Evolutionary conservation across 1,139 yeast genomes (phyloP).

Genomic region (Yamadazyma sp.): DNA sequence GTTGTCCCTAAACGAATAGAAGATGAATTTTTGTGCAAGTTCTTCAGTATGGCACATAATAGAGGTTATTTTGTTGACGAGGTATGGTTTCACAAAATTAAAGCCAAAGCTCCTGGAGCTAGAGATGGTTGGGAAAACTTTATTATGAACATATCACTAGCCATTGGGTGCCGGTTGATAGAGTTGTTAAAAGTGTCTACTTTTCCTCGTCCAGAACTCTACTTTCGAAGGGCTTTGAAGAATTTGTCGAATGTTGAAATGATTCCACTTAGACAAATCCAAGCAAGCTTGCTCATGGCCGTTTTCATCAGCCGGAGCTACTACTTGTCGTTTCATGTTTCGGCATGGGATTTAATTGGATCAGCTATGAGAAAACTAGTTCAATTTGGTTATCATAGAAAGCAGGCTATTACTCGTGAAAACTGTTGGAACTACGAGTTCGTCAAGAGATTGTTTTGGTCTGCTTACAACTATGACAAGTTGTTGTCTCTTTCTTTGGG

Average conservation of each 20-base stretch:
- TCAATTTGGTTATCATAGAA: constrained; percentile 15
- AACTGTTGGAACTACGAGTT: constrained; percentile 15
- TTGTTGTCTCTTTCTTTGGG: constrained; percentile 13
- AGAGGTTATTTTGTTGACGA: constrained; percentile 15
- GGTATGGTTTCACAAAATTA: constrained; percentile 11
- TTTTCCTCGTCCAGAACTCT: constrained; percentile 15
- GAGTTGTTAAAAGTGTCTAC: constrained; percentile 14
- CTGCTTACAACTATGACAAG: constrained; percentile 12
- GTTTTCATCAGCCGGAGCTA: constrained; percentile 16
- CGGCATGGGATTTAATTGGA: constrained; percentile 18
- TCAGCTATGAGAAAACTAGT: constrained; percentile 16
- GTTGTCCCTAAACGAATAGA: constrained; percentile 10
- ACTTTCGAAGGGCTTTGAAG: constrained; percentile 14
- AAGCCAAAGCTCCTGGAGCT: not conserved
- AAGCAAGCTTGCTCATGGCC: constrained; percentile 15
- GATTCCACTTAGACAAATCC: constrained; percentile 14
- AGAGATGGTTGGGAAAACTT: constrained; percentile 14
- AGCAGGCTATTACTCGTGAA: constrained; percentile 9
- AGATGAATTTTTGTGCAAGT: constrained; percentile 10
- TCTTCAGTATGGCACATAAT: constrained; percentile 17
- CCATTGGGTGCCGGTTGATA: constrained; percentile 16
- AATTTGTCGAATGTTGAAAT: constrained; percentile 9
- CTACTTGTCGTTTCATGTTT: constrained; percentile 16
- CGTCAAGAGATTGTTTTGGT: constrained; percentile 16
- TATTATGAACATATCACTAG: constrained; percentile 14